Conservation (phyloP, 2,329 filamentous ascomycete genomes). For the Trichoderma afroharzianum region DNA sequence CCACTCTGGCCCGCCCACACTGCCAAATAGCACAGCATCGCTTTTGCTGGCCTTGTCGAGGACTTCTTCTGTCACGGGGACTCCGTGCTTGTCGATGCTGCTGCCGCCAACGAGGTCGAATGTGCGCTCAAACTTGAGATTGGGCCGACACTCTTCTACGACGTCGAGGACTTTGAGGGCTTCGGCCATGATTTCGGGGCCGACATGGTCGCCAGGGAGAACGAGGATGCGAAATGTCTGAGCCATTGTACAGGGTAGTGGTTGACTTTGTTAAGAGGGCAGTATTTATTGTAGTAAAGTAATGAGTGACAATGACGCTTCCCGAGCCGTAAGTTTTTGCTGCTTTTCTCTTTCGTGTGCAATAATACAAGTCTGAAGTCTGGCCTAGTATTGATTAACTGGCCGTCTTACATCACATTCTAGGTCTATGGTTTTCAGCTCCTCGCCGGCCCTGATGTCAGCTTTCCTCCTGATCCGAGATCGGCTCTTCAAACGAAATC, state of each 20-base stretch:
- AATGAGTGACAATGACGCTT: neutral
- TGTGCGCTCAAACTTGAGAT: conserved; percentile 28
- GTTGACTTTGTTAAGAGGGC: neutral
- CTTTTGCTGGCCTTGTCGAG: conserved; percentile 38
- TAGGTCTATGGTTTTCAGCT: neutral
- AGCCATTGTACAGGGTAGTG: neutral
- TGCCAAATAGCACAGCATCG: conserved; percentile 46
- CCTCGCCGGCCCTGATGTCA: neutral
- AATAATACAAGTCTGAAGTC: neutral
- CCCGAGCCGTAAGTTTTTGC: neutral
- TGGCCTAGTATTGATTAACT: neutral
- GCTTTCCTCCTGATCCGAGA: conserved; percentile 1
- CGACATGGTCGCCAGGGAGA: conserved; percentile 45
- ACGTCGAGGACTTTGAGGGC: conserved; percentile 45
- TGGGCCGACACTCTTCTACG: conserved; percentile 31
- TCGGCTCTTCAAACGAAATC: neutral
- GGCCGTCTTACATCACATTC: neutral
- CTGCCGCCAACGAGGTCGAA: conserved; percentile 33
- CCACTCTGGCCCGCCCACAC: conserved; percentile 48
- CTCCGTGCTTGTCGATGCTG: conserved; percentile 43
- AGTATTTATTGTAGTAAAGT: neutral
- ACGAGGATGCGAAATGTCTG: conserved; percentile 36
- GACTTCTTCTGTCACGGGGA: conserved; percentile 41
- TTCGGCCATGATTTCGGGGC: conserved; percentile 45
- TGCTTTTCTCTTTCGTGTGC: neutral